phyloP scores from a whole-genome alignment of 2,329 filamentous ascomycete species.

The Paraphaeosphaeria minitans region DNA sequence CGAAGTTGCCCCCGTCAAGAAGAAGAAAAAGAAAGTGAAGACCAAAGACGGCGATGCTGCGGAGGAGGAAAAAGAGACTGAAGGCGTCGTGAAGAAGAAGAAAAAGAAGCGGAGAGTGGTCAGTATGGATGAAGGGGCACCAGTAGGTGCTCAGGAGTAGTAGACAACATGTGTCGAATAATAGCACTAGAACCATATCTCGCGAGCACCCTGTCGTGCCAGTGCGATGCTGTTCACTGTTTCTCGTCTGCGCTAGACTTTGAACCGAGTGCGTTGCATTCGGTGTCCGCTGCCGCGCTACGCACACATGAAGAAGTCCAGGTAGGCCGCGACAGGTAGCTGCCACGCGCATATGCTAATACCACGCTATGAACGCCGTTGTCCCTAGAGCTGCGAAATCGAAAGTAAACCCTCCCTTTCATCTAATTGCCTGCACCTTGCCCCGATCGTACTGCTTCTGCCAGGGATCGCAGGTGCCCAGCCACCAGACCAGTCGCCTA shows the following conservation, averaged over 20 bases:
- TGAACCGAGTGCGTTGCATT: neutral
- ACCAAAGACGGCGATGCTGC: conserved; percentile 22
- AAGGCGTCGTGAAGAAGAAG: conserved; percentile 46
- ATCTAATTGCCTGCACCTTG: too few relatives aligned
- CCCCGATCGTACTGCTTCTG: too few relatives aligned
- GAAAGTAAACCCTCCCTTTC: neutral
- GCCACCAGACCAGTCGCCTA: too few relatives aligned
- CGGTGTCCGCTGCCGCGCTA: neutral
- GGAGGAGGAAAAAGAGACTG: conserved; percentile 25
- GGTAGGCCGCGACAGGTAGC: neutral
- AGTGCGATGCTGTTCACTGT: neutral
- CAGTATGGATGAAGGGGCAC: conserved; percentile 34
- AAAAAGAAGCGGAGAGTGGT: conserved; percentile 46
- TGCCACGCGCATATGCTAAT: neutral
- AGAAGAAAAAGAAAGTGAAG: conserved; percentile 52
- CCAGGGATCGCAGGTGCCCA: too few relatives aligned
- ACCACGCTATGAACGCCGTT: conserved; percentile 1
- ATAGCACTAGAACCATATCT: neutral
- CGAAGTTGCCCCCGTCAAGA: conserved; percentile 27
- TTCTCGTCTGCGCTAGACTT: neutral
- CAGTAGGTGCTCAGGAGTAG: conserved; percentile 5
- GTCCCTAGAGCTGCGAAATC: neutral
- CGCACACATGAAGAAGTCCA: neutral
- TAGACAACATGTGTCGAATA: neutral
- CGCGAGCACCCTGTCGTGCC: neutral